Evolutionary conservation across 1,284 basidiomycete species (phyloP).

Genomic region (Inonotus obliquus): DNA sequence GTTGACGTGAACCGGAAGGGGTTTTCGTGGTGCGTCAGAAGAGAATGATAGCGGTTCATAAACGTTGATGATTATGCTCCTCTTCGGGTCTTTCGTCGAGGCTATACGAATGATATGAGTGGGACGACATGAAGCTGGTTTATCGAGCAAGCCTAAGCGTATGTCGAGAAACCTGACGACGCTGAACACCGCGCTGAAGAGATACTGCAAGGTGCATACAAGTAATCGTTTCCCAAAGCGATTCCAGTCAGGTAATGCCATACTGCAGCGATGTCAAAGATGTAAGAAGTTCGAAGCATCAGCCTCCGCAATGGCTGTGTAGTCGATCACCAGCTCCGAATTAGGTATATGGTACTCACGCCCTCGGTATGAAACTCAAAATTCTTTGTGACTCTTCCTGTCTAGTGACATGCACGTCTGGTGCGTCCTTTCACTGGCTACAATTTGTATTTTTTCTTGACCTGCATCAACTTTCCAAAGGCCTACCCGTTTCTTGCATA

Average conservation of each 20-base stretch:
- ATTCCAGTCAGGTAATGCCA: background rate
- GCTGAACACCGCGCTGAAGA: background rate
- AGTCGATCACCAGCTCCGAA: background rate
- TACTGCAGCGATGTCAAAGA: background rate
- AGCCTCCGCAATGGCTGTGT: background rate
- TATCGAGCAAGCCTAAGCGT: conserved; percentile 10
- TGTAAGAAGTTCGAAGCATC: background rate
- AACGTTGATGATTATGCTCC: conserved; percentile 17
- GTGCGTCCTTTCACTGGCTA: background rate
- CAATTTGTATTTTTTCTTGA: background rate
- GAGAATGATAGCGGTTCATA: conserved; percentile 11
- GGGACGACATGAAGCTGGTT: conserved; percentile 8
- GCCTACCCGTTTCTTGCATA: background rate
- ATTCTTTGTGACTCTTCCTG: background rate
- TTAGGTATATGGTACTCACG: background rate
- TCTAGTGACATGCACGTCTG: background rate
- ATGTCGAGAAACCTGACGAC: conserved; percentile 1
- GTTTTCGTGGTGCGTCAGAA: background rate
- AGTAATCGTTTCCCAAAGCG: background rate
- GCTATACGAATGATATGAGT: conserved; percentile 4
- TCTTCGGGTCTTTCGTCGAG: background rate
- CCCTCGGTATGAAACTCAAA: background rate
- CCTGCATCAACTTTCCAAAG: background rate
- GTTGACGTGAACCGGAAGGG: conserved; percentile 17
- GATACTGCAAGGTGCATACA: background rate